phyloP scores from a whole-genome alignment of 1,284 basidiomycete genomes.

The Fomes fomentarius region DNA sequence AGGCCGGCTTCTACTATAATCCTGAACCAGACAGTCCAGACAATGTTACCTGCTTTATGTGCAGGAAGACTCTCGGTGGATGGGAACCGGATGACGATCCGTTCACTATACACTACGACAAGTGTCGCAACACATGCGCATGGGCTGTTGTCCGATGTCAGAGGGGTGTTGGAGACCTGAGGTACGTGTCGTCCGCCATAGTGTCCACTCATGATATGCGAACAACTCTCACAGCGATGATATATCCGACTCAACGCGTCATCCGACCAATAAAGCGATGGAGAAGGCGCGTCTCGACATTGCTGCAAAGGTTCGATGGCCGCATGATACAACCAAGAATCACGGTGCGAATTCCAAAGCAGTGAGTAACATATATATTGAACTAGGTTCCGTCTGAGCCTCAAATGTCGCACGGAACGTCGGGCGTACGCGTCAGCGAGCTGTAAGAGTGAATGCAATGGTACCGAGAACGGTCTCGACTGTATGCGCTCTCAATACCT shows the following conservation, averaged over 20 bases:
- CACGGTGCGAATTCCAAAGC: slow-evolving; percentile 74
- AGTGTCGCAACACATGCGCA: slow-evolving; percentile 62
- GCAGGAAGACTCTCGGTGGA: slow-evolving; percentile 73
- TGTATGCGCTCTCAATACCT: not conserved
- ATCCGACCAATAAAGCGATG: slow-evolving; percentile 69
- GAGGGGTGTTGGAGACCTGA: slow-evolving; percentile 55
- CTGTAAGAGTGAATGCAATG: too few relatives aligned
- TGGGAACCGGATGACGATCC: slow-evolving; percentile 86
- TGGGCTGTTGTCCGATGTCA: slow-evolving; percentile 82
- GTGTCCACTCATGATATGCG: not conserved
- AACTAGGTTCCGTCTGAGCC: too few relatives aligned
- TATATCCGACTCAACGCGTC: slow-evolving; percentile 57
- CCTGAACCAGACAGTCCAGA: slow-evolving; percentile 66
- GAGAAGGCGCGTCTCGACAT: slow-evolving; percentile 72
- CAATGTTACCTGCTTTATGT: slow-evolving; percentile 77
- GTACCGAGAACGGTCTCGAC: too few relatives aligned
- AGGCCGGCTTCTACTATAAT: slow-evolving; percentile 82
- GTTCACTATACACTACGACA: slow-evolving; percentile 73
- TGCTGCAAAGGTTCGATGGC: slow-evolving; percentile 70
- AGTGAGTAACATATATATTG: slow-evolving; percentile 41
- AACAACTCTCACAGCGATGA: slow-evolving; percentile 14
- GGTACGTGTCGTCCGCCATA: slow-evolving; percentile 43
- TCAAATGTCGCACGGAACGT: too few relatives aligned
- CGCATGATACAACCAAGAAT: slow-evolving; percentile 64
- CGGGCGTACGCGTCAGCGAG: too few relatives aligned